A percentile compares a stretch with the other conserved stretches of the same genome.
Conservation (phyloP, 2,329 filamentous ascomycete genomes). For the Trichoderma afroharzianum region DNA sequence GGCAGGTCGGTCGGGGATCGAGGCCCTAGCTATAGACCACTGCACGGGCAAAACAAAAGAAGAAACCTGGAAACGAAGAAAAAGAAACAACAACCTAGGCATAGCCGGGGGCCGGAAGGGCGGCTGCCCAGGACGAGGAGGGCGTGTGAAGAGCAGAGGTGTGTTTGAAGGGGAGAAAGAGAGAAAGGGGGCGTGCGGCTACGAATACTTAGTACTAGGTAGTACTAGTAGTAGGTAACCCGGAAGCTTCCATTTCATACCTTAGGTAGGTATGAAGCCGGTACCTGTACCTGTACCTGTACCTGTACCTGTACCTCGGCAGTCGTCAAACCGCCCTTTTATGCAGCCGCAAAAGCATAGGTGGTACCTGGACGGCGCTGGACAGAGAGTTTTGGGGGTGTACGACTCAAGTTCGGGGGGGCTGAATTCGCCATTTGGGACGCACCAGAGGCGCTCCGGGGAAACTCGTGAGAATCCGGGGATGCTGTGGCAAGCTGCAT, state of each 20-base stretch:
- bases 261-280: no score
- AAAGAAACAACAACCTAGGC: background rate
- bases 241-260: background rate
- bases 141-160: background rate
- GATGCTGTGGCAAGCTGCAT: constrained; percentile 14
- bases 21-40: background rate
- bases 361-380: background rate
- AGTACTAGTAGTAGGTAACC: no score
- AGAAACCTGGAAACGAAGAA: background rate
- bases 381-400: background rate
- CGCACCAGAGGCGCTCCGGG: constrained; percentile 1
- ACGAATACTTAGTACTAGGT: no score
- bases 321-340: background rate
- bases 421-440: background rate
- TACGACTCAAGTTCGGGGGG: background rate
- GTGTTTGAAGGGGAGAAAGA: background rate
- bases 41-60: background rate
- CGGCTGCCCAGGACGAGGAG: constrained; percentile 15
- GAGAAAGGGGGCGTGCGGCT: background rate
- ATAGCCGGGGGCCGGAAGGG: constrained; percentile 6
- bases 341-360: background rate
- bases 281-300: background rate
- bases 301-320: background rate
- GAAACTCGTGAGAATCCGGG: constrained; percentile 15
- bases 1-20: constrained; percentile 5